Base-by-base conservation (phyloP, 78 protist species). In the Emiliania huxleyi region DNA sequence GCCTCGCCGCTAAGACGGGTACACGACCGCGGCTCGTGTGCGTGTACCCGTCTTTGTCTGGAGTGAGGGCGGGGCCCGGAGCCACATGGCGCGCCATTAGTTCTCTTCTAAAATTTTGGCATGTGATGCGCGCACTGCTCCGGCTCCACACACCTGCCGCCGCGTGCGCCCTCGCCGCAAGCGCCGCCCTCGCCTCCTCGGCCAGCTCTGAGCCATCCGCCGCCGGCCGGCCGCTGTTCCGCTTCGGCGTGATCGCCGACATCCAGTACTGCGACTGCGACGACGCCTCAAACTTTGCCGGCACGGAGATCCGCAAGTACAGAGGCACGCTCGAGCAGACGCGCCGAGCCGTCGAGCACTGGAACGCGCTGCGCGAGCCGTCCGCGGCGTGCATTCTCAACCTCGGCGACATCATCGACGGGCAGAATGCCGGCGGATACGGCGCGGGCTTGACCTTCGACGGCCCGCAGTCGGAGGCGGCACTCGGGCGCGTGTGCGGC, bases 201-300 rank as follows among this genome's bases (percentile, higher is more conserved):
- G n/a, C n/a, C n/a, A n/a, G n/a, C n/a, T n/a, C n/a, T n/a, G n/a
- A n/a, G n/a, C n/a, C n/a, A n/a, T n/a, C n/a, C n/a, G n/a, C n/a
- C n/a, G n/a, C n/a, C n/a, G n/a, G n/a, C n/a, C n/a, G n/a, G n/a
- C n/a, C n/a, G n/a, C n/a, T n/a, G 73, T 77, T 77, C 8, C 46
- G 37, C 8, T 91, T 91, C 26, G 93, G 93, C n/a, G 87, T 91
- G 29, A 77, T 91, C 88, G 93, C 93, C 22, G 93, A 91, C 93
- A 81, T 91, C 33, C 93, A 91, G 55, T 91, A 75, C 62, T 81
- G 44, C 37, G 93, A 91, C 93, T 15, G 22, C 23, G 71, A 37
- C 52, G 56, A 73, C 37, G 93, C 89, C 38, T 26, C 25, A 37
- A 91, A 91, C 46, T 91, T 43, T 15, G 49, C 23, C 29, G 37